Percentiles rank a stretch among this genome's conserved stretches.
These are phyloP conservation scores for Komagataella kurtzmanii DNA, from an alignment of 805 yeast species.

Conservation along the genomic window DNA sequence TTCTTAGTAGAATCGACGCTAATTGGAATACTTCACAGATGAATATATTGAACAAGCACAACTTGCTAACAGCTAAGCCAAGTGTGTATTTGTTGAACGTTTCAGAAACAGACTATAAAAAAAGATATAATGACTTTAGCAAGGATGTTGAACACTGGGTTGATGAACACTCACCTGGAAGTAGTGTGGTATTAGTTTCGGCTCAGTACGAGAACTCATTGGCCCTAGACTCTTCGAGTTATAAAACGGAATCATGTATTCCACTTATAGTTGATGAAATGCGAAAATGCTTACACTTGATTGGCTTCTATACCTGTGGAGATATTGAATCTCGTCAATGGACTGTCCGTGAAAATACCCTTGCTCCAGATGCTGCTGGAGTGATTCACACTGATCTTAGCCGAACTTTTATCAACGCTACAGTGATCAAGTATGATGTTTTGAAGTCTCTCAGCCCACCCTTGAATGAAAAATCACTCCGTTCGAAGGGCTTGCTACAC, in stretches of 20 bases:
- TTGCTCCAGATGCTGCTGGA: conserved; percentile 86
- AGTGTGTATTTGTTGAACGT: conserved; percentile 84
- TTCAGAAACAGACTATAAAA: conserved; percentile 76
- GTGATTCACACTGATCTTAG: conserved; percentile 87
- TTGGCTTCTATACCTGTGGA: conserved; percentile 93
- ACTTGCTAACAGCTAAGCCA: conserved; percentile 89
- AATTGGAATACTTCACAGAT: conserved; percentile 87
- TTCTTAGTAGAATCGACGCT: conserved; percentile 63
- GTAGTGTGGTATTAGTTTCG: conserved; percentile 19
- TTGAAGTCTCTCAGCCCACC: conserved; percentile 47
- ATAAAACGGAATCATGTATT: conserved; percentile 68
- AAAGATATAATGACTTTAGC: conserved; percentile 82
- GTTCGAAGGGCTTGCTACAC: conserved; percentile 78
- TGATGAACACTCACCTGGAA: conserved; percentile 73
- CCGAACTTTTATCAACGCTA: conserved; percentile 90
- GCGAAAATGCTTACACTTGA: conserved; percentile 78
- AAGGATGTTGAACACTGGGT: conserved; percentile 83
- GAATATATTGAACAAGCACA: conserved; percentile 76
- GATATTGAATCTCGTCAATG: conserved; percentile 96
- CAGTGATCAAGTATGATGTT: conserved; percentile 78
- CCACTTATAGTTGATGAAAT: conserved; percentile 78
- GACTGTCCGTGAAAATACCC: conserved; percentile 78
- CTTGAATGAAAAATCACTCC: conserved; percentile 66
- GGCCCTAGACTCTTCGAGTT: conserved; percentile 56
- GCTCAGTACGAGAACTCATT: conserved; percentile 18